Base-by-base conservation (phyloP, 2,329 filamentous ascomycete genomes). In the Geoglossum cookeanum region DNA sequence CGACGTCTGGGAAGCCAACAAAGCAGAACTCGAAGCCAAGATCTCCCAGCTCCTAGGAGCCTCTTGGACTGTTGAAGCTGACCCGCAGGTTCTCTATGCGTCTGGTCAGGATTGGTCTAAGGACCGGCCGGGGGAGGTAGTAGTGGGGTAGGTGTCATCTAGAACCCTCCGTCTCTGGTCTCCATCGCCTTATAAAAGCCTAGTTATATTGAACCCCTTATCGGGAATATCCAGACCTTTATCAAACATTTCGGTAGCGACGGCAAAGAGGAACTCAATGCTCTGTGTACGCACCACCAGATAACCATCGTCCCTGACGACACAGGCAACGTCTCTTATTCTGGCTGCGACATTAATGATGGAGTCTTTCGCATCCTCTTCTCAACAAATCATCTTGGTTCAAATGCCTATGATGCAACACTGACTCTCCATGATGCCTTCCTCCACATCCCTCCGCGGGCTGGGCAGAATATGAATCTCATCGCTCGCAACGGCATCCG, bases 311-410 rank as follows among this genome's bases (percentile, higher is more conserved):
- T 75, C 63, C 58, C 75, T 33, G 75, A 78, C 57, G 70, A 72
- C 22, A 65, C 69, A 11, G 68, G 69, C 51, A 65, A 62, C 51
- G 68, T 73, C 61, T 64, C 63, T 7, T 78, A 76, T 65, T 71
- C 70, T 62, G 74, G 75, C 55, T 65, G 59, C 58, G 69, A 71
- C 55, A 65, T 79, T 51, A 63, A 65, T 1, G 70, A 74, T 3
- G 74, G 75, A 51, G 67, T 70, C 59, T 71, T 79, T 6, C 67
- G 70, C 58, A 68, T 79, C n/a, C 62, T 78, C 45, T 79, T 78
- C 65, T 61, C 65, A 15, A 66, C 69, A 30, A 62, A 64, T 3
- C 61, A 66, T 55, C 68, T 79, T 0, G 76, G 73, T 51, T 66
- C 63, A 62, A 79, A 79, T 66, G 68, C 71, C 58, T 61, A 65